These are phyloP conservation scores for Kwoniella shivajii DNA, from an alignment of 1,284 basidiomycete genomes.

Conservation along the genomic window DNA sequence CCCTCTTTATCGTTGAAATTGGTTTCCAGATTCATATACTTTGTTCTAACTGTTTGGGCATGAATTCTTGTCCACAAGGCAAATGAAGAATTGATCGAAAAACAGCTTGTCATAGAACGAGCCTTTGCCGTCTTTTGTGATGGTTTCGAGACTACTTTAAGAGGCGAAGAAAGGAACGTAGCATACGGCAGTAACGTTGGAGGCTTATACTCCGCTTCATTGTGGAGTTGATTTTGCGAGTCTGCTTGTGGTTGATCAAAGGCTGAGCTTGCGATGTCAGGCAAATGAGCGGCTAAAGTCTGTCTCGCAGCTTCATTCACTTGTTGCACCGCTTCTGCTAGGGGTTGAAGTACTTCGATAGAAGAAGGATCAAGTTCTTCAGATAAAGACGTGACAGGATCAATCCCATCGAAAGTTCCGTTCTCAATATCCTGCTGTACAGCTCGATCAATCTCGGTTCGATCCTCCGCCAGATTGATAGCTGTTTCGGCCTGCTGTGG, in stretches of 20 bases:
- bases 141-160: constrained; percentile 94
- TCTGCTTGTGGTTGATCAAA: background rate
- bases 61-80: constrained; percentile 96
- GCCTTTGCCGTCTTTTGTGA: constrained; percentile 97
- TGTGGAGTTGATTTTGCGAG: constrained; percentile 2
- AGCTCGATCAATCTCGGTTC: background rate
- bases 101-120: constrained; percentile 87
- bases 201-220: too few species aligned
- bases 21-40: constrained; percentile 82
- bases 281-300: constrained; percentile 8
- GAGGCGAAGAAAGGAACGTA: constrained; percentile 84
- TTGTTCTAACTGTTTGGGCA: constrained; percentile 93
- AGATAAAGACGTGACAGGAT: constrained; percentile 1
- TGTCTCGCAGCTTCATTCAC: background rate
- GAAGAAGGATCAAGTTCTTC: constrained; percentile 14
- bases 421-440: background rate
- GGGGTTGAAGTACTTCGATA: constrained; percentile 15
- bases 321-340: constrained; percentile 14
- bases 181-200: constrained; percentile 72
- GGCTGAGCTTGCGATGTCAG: background rate
- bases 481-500: too few species aligned
- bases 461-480: too few species aligned
- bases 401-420: background rate
- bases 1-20: constrained; percentile 13
- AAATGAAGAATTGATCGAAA: constrained; percentile 84